Evolutionary conservation across 441 rosid species (phyloP).

Genomic region (Jatropha podagrica): DNA sequence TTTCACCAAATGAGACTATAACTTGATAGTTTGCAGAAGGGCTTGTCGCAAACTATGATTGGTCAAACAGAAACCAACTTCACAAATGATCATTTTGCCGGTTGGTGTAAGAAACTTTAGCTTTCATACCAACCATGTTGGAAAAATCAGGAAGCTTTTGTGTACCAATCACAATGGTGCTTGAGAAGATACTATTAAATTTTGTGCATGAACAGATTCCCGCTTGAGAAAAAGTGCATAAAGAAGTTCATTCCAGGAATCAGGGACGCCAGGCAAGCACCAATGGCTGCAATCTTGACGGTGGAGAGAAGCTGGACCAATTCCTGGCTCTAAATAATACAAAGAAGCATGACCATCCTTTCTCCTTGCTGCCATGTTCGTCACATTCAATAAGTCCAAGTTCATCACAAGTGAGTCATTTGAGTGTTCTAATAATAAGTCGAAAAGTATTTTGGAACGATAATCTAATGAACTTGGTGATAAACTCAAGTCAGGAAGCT

Average conservation of each 20-base stretch:
- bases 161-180: conserved; percentile 11
- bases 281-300: conserved; percentile 71
- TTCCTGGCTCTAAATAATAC: conserved; percentile 38
- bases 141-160: neutral
- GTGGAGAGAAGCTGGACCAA: conserved; percentile 42
- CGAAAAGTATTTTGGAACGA: conserved; percentile 30
- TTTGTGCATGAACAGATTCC: conserved; percentile 19
- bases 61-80: neutral
- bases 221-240: conserved; percentile 47
- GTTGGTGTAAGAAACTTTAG: conserved; percentile 9
- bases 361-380: conserved; percentile 43
- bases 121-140: neutral
- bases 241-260: conserved; percentile 65
- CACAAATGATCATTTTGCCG: conserved; percentile 9
- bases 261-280: conserved; percentile 75
- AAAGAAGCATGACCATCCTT: conserved; percentile 63
- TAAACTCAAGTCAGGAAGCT: conserved; percentile 46
- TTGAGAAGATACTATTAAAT: conserved; percentile 16
- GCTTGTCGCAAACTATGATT: conserved; percentile 1
- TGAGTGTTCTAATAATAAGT: conserved; percentile 31
- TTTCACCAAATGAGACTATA: neutral
- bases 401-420: conserved; percentile 25
- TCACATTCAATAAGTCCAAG: conserved; percentile 46
- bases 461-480: conserved; percentile 29
- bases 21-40: neutral